Conservation (phyloP, 306 rosid species). For the Lotus japonicus region DNA sequence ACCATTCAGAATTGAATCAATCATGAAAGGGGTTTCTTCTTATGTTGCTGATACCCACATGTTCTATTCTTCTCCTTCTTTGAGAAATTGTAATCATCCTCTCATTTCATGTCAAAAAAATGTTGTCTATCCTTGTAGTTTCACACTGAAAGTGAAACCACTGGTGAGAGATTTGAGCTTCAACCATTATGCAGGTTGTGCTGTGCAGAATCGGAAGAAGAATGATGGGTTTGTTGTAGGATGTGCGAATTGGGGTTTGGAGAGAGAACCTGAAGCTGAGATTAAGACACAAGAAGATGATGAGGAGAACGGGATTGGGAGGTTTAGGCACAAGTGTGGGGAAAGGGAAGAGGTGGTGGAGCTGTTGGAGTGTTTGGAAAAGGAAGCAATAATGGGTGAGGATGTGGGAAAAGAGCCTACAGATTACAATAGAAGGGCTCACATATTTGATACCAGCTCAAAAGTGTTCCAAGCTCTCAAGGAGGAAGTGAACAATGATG, state of each 20-base stretch:
- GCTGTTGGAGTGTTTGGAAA: constrained; percentile 65
- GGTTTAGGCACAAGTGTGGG: constrained; percentile 45
- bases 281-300: too few relatives aligned
- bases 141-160: background rate
- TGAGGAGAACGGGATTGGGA: background rate
- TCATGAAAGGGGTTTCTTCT: constrained; percentile 26
- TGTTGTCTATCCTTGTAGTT: background rate
- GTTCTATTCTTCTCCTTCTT: background rate
- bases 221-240: too few relatives aligned
- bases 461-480: constrained; percentile 69
- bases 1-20: background rate
- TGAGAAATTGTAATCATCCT: background rate
- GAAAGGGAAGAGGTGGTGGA: constrained; percentile 47
- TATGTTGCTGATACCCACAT: background rate
- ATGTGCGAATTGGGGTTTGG: constrained; percentile 26
- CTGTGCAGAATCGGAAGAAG: too few relatives aligned
- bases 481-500: background rate
- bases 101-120: background rate
- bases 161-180: background rate
- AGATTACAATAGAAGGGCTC: constrained; percentile 76
- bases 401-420: constrained; percentile 64
- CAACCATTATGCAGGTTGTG: constrained; percentile 1
- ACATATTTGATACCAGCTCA: constrained; percentile 58
- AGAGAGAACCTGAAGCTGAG: background rate
- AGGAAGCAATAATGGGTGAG: constrained; percentile 84